Evolutionary conservation across 148 eudicot species (phyloP).

Genomic region (Vaccinium darrowii): DNA sequence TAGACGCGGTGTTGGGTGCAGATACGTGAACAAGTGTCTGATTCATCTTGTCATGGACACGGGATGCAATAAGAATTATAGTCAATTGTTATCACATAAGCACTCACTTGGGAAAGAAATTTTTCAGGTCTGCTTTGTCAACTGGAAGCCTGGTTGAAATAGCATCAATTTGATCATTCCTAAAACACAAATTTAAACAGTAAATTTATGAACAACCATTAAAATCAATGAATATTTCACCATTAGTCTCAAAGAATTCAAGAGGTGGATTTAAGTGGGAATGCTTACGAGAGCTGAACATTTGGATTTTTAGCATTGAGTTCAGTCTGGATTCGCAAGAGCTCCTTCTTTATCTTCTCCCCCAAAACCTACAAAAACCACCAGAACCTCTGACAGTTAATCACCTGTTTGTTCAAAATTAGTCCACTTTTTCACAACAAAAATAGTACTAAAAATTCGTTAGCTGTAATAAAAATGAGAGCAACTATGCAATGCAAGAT

Average conservation of each 20-base stretch:
- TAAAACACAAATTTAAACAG: conserved; percentile 17
- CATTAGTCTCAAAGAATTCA: not conserved
- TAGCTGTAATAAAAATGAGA: not conserved
- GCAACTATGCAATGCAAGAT: not conserved
- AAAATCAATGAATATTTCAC: not conserved
- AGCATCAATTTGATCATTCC: conserved; percentile 76
- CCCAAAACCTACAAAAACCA: conserved; percentile 49
- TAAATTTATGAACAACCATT: not conserved
- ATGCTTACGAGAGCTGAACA: conserved; percentile 57
- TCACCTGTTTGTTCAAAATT: not conserved
- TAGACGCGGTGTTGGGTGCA: not conserved
- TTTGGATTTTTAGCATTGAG: conserved; percentile 46
- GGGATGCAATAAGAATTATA: not conserved
- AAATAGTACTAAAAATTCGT: not conserved
- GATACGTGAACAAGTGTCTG: not conserved
- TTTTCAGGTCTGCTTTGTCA: conserved; percentile 68
- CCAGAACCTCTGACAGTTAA: not conserved
- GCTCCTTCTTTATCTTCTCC: conserved; percentile 75
- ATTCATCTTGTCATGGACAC: not conserved
- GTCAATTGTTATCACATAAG: not conserved
- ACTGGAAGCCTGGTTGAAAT: conserved; percentile 83
- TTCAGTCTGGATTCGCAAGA: conserved; percentile 56
- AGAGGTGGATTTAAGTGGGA: not conserved
- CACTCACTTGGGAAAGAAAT: conserved; percentile 69
- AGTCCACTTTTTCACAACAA: not conserved